Evolutionary conservation across 225 moss, liverwort and hornwort species (phyloP).

Genomic region (Thuidium tamariscinum): DNA sequence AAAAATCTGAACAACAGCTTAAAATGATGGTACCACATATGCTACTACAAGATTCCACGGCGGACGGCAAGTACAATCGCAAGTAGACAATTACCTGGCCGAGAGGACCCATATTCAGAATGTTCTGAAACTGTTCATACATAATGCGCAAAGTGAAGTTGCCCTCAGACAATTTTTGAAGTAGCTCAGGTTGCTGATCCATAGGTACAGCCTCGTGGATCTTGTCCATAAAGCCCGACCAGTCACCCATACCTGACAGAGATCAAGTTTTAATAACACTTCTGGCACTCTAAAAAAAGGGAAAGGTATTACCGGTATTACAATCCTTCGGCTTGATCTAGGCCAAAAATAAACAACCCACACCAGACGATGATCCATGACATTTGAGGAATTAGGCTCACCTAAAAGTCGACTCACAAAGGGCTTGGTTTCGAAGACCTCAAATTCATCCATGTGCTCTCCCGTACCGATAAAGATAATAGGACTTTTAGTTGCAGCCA

Average conservation of each 20-base stretch:
- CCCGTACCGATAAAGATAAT: slow-evolving; percentile 87
- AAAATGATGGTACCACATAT: not conserved
- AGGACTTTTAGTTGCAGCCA: slow-evolving; percentile 86
- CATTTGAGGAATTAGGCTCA: slow-evolving; percentile 6
- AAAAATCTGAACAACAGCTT: not conserved
- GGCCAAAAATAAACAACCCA: not conserved
- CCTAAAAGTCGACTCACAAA: slow-evolving; percentile 83
- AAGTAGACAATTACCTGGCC: slow-evolving; percentile 36
- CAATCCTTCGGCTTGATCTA: not conserved
- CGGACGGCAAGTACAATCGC: not conserved
- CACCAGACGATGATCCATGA: not conserved
- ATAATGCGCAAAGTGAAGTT: slow-evolving; percentile 80
- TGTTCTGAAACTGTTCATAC: slow-evolving; percentile 80
- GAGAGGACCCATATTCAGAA: slow-evolving; percentile 73
- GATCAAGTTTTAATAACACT: not conserved
- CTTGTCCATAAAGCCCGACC: slow-evolving; percentile 90
- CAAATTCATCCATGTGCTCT: slow-evolving; percentile 94
- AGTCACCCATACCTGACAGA: slow-evolving; percentile 68
- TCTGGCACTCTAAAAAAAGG: not conserved
- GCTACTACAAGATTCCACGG: not conserved
- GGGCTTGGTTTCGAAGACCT: slow-evolving; percentile 75
- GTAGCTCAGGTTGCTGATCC: slow-evolving; percentile 85
- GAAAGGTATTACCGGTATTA: not conserved
- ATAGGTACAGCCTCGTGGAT: slow-evolving; percentile 85
- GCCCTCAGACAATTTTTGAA: slow-evolving; percentile 70